Base-by-base conservation (phyloP, 1,284 basidiomycete species). In the Marasmius oreades region DNA sequence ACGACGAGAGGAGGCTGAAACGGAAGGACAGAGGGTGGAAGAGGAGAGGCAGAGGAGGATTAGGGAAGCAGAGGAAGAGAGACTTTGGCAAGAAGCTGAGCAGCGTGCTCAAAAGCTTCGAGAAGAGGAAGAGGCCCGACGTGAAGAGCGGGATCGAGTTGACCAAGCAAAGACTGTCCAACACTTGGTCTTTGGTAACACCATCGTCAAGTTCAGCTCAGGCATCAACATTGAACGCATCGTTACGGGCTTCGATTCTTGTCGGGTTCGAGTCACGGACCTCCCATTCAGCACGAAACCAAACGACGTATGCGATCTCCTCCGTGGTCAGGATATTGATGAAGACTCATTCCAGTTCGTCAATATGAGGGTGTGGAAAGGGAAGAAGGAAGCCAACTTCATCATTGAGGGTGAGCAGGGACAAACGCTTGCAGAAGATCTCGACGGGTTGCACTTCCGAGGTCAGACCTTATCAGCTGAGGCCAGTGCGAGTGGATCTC, bases 221-320 rank as follows among this genome's bases (percentile, higher is more conserved):
- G 80, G 80, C 4, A 61, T 82, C 39, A 65, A 75, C 24, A 68
- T 82, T 28, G 62, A 63, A 51, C 63, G 66, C 20, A 58, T 81
- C 28, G 62, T 77, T 26, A 67, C 73, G 12, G 79, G 80, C 5
- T 81, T 79, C 59, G 77, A 82, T 39, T 70, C 75, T 10, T 80
- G 78, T 60, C 69, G 69, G 10, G 62, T 82, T 24, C 71, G 66
- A 1, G 66, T 81, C 42, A 69, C 68, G 50, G 72, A 73, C 43
- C 67, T 82, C 20, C 77, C 78, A 3, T 39, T 53, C 22, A 63
- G 74, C 36, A 68, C 72, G 1, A 71, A 62, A 43, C 62, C 60
- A 3, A 59, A 67, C 1, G 78, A 81, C 46, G 67, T 81, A 16
- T 66, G 55, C 11, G 65, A 67, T 1, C 64, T 81, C 8, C 73